A percentile compares a stretch with the other conserved stretches of the same genome.
These are phyloP conservation scores for Vishniacozyma victoriae DNA, from an alignment of 768 basidiomycete species.

Conservation along the genomic window DNA sequence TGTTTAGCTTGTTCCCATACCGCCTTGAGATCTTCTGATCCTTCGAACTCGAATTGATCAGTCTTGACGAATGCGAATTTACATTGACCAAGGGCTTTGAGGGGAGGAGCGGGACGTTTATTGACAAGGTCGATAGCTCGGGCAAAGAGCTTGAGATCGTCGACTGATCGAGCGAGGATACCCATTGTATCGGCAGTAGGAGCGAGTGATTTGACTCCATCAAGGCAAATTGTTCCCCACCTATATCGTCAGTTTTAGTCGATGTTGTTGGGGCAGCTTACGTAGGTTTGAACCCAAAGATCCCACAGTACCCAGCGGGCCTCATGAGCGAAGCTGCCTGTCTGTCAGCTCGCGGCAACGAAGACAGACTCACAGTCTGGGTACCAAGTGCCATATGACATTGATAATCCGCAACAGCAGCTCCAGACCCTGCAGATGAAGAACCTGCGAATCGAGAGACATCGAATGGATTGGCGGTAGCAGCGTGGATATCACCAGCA, in stretches of 20 bases:
- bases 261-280: conserved; percentile 8
- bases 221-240: conserved; percentile 39
- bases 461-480: conserved; percentile 38
- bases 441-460: conserved; percentile 40
- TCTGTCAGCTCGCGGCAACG: no score
- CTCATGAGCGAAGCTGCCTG: no score
- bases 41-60: conserved; percentile 15
- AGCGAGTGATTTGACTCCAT: conserved; percentile 39
- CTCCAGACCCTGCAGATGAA: conserved; percentile 42
- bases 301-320: conserved; percentile 44
- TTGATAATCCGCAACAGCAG: conserved; percentile 44
- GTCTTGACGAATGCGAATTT: conserved; percentile 37
- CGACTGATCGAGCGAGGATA: conserved; percentile 37
- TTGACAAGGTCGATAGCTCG: conserved; percentile 27
- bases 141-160: conserved; percentile 38
- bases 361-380: conserved; percentile 14
- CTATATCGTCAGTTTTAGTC: not conserved
- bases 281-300: conserved; percentile 45
- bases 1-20: conserved; percentile 28
- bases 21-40: conserved; percentile 5
- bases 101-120: conserved; percentile 32
- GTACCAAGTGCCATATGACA: conserved; percentile 39
- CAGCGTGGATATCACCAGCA: no score
- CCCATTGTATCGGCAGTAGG: conserved; percentile 43
- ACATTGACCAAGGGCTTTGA: conserved; percentile 6